Base-by-base conservation (phyloP, 257 asterid species). In the Striga asiatica region DNA sequence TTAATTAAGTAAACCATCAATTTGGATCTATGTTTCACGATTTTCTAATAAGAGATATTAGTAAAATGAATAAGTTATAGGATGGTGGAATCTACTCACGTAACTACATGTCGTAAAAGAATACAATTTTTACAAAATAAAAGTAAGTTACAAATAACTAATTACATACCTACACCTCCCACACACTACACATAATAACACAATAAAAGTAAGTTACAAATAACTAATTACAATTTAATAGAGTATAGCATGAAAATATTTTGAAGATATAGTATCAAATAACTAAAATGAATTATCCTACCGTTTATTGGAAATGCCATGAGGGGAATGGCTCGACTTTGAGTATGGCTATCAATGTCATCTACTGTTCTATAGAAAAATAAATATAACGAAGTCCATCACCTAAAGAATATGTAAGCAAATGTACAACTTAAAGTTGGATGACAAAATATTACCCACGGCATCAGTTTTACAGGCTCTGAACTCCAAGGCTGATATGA, bases 381-480 rank as follows among this genome's bases (percentile, higher is more conserved):
- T 35, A 34, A 8, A 50, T 56, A 24, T 9, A 39, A 49, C 18
- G 14, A 61, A n/a, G 55, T 56, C 49, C 53, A 39, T 50, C 24
- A 49, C 27, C 23, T 27, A 14, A 57, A 51, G 35, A 61, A 63
- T 48, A 58, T 39, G 57, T 24, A 38, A 48, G 8, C 11, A 42
- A 64, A 51, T 14, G n/a, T n/a, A n/a, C n/a, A n/a, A n/a, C n/a
- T n/a, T n/a, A 2, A 13, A 37, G 52, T 50, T 50, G 31, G 29
- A 41, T 16, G 39, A 54, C 27, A 41, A 75, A 51, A 58, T 56
- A 60, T 67, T 82, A 89, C 97, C 97, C 97, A 89, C 57, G 97
- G 96, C 94, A 83, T 81, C 73, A 85, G 78, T 74, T 89, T 89
- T 56, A 89, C 81, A 50, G 95, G 87, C 73, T 89, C 97, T 18